phyloP scores from a whole-genome alignment of 2,329 filamentous ascomycete species.

The Paracoccidioides lutzii region DNA sequence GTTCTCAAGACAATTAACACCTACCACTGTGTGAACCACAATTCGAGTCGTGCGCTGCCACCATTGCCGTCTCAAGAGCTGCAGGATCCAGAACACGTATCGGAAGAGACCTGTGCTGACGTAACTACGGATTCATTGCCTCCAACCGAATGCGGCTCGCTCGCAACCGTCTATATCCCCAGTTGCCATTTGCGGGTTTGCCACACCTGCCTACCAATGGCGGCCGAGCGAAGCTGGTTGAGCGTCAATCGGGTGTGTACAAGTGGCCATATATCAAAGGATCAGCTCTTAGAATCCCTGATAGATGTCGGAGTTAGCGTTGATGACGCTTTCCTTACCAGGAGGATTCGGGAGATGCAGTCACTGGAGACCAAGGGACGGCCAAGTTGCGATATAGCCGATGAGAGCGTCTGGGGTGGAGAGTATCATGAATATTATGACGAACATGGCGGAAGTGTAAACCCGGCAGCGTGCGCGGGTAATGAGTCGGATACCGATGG shows the following conservation, averaged over 20 bases:
- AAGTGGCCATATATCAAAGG: slow-evolving; percentile 12
- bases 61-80: background rate
- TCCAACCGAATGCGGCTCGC: background rate
- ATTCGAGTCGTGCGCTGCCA: background rate
- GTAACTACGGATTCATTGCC: background rate
- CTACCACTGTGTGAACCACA: background rate
- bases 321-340: background rate
- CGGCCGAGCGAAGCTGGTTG: slow-evolving; percentile 31
- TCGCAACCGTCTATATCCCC: slow-evolving; percentile 4
- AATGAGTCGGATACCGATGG: background rate
- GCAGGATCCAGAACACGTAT: too few relatives aligned
- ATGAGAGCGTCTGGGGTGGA: background rate
- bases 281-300: background rate
- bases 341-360: background rate
- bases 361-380: background rate
- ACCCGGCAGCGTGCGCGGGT: background rate
- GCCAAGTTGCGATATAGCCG: background rate
- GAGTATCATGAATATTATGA: background rate
- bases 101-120: background rate
- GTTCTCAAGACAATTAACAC: slow-evolving; percentile 15
- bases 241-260: slow-evolving; percentile 34
- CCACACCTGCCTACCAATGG: slow-evolving; percentile 7
- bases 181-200: slow-evolving; percentile 7
- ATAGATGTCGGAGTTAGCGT: background rate
- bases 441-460: too few relatives aligned